Evolutionary conservation across 176 grass and related monocot genomes (phyloP), one percentile per base, ranked within the genome.

Genomic region (Dactylis glomerata): DNA sequence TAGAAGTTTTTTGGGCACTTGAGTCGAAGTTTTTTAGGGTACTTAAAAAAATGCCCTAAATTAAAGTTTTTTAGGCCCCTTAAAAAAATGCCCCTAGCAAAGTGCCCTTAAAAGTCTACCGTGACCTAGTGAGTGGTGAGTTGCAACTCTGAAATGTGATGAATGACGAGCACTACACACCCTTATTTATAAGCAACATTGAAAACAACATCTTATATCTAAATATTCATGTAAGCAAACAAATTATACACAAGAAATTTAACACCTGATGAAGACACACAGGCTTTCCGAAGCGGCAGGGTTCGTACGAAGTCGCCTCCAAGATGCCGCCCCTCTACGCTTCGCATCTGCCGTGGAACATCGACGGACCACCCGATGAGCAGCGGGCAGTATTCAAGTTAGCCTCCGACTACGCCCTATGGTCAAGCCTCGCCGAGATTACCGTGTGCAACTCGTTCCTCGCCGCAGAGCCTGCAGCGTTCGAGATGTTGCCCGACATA

Each of bases 381-480:
- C 40, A 80, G 57, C 50, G 82, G 23, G 38, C 56, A 69, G 47
- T 84, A 24, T 92, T 92, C 72, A 73, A 77, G 16, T 73, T 88
- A 37, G 41, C 87, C 5, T 58, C 28, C 56, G 17, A 10, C 24
- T 66, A 55, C 44, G 70, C 11, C 24, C 41, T 1, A 24, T 42
- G 4, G 23, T 46, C 23, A 2, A 47, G 22, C 2, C 46, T 41
- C 10, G 75, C 83, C 10, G 89, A 91, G n/a, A 89, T 87, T 32
- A 9, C 40, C 32, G 22, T 95, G 28, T 83, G 79, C 87, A 95
- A 90, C 85, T 90, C 93, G 6, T 94, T 91, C 72, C 37, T 87
- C 23, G 89, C 85, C 3, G 70, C 88, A 0, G 86, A 91, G 83
- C 2, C 73, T 45, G 76, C 61, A 5, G 72, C 78, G 24, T 89